Base-by-base conservation (phyloP, 495 filamentous ascomycete species). In the Aspergillus asperescens region DNA sequence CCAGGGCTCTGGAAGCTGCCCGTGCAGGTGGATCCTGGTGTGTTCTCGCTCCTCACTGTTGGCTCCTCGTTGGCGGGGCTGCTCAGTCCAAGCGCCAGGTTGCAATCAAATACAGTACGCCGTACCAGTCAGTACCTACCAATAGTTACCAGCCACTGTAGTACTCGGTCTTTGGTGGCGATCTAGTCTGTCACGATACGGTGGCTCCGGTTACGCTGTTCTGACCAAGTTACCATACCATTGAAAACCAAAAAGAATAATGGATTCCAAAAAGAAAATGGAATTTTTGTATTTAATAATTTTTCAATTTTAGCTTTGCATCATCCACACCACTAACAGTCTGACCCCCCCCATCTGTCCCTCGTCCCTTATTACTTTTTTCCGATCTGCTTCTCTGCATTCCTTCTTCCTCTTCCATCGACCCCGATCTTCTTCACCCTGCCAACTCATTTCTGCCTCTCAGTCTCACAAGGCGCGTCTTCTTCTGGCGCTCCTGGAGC, bases 401-500 rank as follows among this genome's bases (percentile, higher is more conserved):
- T 61, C 59, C 55, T 61, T 55, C 60, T 58, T 58, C 52, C 27
- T 55, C 27, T 41, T 44, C 46, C 52, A 57, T 58, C 58, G 47
- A 44, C 55, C 48, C 20, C 46, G 22, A 37, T 52, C 41, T 47
- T 47, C 44, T 47, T 39, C 57, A 53, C 58, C 59, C 56, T 58
- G 59, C 58, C 61, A 61, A 61, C 58, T 51, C 58, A 60, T 59
- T 57, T 32, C 43, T 52, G 54, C 50, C 47, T 46, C 50, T 53
- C 43, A 45, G 48, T 60, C 55, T 61, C 56, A 63, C 62, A 59
- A 62, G 62, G 59, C 60, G 57, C 54, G 59, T 65, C 60, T 61
- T 62, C 54, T 59, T 52, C 57, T 60, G 65, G 61, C 55, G 63
- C 61, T 70, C 61, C 59, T 58, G 62, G 67, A 65, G 59, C 56